phyloP scores from a whole-genome alignment of 108 stramenopile species.

The Cyclotella sp. region DNA sequence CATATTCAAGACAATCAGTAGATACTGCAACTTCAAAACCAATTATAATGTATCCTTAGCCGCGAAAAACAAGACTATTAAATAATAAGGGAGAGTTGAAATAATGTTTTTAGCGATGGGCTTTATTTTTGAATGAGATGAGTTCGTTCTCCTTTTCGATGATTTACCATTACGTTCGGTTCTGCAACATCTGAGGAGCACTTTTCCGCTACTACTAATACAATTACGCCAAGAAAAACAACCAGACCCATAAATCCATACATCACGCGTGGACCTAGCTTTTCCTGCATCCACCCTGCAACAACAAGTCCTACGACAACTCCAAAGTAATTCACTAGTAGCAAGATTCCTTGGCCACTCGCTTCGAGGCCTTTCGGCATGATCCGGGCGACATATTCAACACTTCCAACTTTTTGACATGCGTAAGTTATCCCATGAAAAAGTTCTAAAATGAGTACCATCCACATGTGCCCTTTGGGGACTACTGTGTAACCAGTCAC shows the following conservation, averaged over 20 bases:
- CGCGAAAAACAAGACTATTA: conserved; percentile 32
- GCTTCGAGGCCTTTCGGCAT: conserved; percentile 66
- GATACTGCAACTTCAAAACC: not conserved
- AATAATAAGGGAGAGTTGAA: not conserved
- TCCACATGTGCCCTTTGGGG: conserved; percentile 48
- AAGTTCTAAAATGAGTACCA: conserved; percentile 68
- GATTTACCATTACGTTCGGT: not conserved
- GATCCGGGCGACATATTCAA: conserved; percentile 56
- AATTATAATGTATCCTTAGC: conserved; percentile 38
- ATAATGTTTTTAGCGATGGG: not conserved
- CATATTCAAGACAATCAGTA: no score
- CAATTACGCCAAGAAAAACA: conserved; percentile 4
- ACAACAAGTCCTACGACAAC: conserved; percentile 53
- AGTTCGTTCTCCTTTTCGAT: conserved; percentile 1
- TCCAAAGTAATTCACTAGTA: conserved; percentile 54
- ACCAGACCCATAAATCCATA: conserved; percentile 18
- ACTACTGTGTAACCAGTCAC: conserved; percentile 71
- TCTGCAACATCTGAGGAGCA: conserved; percentile 7
- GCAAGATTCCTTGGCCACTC: conserved; percentile 63
- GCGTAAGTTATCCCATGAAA: conserved; percentile 80
- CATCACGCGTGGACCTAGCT: conserved; percentile 21
- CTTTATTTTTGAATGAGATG: not conserved
- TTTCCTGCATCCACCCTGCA: conserved; percentile 55
- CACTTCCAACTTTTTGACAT: conserved; percentile 49
- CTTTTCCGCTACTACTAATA: conserved; percentile 17